phyloP scores from a whole-genome alignment of 2,329 filamentous ascomycete genomes.

The Diplodia mutila region DNA sequence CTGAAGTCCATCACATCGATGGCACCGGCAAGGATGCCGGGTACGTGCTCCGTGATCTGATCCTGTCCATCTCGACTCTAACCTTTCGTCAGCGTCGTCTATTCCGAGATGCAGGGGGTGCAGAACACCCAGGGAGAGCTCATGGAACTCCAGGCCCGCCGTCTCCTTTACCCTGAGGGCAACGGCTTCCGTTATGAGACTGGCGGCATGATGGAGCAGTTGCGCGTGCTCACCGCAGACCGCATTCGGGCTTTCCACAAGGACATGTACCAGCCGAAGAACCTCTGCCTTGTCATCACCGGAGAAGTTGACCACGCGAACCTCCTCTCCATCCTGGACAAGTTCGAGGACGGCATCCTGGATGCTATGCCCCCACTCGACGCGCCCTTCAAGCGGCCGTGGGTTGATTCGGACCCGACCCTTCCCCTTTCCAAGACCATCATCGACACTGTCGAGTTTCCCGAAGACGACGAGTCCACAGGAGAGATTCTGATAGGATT shows the following conservation, averaged over 20 bases:
- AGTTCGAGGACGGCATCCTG: conserved; percentile 85
- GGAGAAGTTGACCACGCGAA: conserved; percentile 85
- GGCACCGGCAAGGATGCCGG: conserved; percentile 90
- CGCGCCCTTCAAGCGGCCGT: conserved; percentile 80
- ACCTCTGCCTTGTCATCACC: conserved; percentile 88
- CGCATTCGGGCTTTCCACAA: conserved; percentile 93
- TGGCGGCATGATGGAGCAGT: conserved; percentile 92
- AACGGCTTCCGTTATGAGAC: conserved; percentile 97
- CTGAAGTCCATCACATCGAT: conserved; percentile 95
- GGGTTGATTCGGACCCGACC: conserved; percentile 84
- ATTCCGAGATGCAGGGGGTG: conserved; percentile 97
- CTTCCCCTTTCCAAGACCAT: conserved; percentile 72
- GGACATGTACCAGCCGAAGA: conserved; percentile 98
- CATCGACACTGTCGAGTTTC: conserved; percentile 83
- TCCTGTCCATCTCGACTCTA: conserved; percentile 24
- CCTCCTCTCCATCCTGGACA: conserved; percentile 78
- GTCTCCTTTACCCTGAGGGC: conserved; percentile 82
- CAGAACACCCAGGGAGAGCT: conserved; percentile 83
- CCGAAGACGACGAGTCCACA: conserved; percentile 92
- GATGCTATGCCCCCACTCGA: conserved; percentile 77
- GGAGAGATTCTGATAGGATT: conserved; percentile 87
- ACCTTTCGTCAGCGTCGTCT: conserved; percentile 69
- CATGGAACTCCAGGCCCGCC: conserved; percentile 81
- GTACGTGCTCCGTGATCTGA: conserved; percentile 32
- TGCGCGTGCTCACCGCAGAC: conserved; percentile 83